These are phyloP conservation scores for Diversispora eburnea DNA, from an alignment of 192 early-diverging fungal species.

Conservation along the genomic window DNA sequence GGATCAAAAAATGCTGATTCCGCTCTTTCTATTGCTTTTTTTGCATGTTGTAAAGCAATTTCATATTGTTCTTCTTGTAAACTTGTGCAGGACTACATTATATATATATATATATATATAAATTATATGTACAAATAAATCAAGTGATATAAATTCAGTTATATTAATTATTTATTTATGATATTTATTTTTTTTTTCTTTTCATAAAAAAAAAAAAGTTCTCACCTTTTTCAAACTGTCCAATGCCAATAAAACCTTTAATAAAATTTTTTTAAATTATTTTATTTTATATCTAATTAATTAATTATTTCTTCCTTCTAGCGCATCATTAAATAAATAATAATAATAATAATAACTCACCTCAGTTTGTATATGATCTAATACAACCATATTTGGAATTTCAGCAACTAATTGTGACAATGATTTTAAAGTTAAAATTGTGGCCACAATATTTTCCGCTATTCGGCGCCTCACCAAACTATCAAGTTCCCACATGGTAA, in stretches of 20 bases:
- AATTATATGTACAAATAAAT: too few species aligned
- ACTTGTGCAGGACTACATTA: constrained; percentile 32
- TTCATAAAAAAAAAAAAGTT: neutral
- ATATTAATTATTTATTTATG: too few species aligned
- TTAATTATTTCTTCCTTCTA: neutral
- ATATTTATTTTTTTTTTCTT: too few species aligned
- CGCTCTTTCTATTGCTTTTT: constrained; percentile 60
- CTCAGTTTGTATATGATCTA: constrained; percentile 76
- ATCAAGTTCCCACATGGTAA: constrained; percentile 84
- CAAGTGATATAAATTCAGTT: too few species aligned
- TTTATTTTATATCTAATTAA: too few species aligned
- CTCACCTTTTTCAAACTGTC: constrained; percentile 22
- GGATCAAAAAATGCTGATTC: constrained; percentile 97
- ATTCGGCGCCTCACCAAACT: constrained; percentile 65
- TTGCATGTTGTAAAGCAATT: constrained; percentile 55
- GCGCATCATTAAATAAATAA: neutral
- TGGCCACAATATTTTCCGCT: constrained; percentile 67
- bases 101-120: constrained; percentile 15
- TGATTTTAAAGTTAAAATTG: constrained; percentile 75
- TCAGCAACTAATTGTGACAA: constrained; percentile 71
- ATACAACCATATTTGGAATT: constrained; percentile 90
- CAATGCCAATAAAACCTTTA: constrained; percentile 22
- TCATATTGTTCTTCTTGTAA: constrained; percentile 39
- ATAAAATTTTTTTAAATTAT: neutral
- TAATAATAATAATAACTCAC: constrained; percentile 39